Conservation (phyloP, 1,139 yeast species). For the Zygosaccharomyces sapae region DNA sequence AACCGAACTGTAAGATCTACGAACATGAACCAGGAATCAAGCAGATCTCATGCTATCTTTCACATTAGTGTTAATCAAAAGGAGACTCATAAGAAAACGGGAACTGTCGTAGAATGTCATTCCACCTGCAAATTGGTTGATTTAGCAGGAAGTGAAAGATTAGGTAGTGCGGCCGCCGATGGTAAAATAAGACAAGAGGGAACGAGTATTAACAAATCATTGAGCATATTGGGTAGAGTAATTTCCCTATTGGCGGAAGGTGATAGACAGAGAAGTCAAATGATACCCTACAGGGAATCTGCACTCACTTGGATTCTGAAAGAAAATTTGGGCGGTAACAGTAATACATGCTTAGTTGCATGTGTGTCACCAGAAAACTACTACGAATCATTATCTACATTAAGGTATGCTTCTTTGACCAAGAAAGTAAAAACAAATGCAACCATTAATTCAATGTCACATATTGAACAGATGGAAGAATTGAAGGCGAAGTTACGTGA, state of each 20-base stretch:
- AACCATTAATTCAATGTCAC: slow-evolving; percentile 1
- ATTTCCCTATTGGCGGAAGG: slow-evolving; percentile 53
- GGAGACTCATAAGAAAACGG: slow-evolving; percentile 41
- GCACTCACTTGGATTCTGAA: slow-evolving; percentile 71
- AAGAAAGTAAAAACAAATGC: slow-evolving; percentile 10
- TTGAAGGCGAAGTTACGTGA: slow-evolving; percentile 4
- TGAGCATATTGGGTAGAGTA: slow-evolving; percentile 82
- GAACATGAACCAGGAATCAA: slow-evolving; percentile 66
- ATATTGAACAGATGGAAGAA: slow-evolving; percentile 4
- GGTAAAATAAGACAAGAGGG: slow-evolving; percentile 83
- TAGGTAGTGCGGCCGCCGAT: slow-evolving; percentile 60
- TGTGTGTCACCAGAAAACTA: slow-evolving; percentile 57
- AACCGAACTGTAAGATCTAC: slow-evolving; percentile 74
- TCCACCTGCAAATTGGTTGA: slow-evolving; percentile 57
- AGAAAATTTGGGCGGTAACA: slow-evolving; percentile 73
- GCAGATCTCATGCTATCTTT: slow-evolving; percentile 64
- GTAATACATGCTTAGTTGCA: slow-evolving; percentile 89
- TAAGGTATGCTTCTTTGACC: slow-evolving; percentile 61
- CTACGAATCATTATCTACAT: slow-evolving; percentile 70
- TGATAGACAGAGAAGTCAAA: slow-evolving; percentile 26
- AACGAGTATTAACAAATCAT: slow-evolving; percentile 76
- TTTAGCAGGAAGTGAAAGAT: slow-evolving; percentile 79
- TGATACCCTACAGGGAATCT: slow-evolving; percentile 51
- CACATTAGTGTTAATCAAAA: slow-evolving; percentile 53
- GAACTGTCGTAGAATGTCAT: slow-evolving; percentile 49